Conservation (phyloP, 2,329 filamentous ascomycete species). For the Orbilia oligospora region DNA sequence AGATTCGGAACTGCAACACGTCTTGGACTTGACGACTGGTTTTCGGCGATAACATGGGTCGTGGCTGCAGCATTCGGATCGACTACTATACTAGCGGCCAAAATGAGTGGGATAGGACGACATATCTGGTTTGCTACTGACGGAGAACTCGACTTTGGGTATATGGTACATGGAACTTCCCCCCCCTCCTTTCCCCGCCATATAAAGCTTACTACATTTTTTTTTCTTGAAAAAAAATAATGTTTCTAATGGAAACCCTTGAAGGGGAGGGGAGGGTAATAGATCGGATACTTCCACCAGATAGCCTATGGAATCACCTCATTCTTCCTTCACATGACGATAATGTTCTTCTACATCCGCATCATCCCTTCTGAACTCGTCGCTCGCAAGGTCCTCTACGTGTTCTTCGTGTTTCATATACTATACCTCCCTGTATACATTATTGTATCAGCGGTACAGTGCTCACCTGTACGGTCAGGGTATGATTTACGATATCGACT, state of each 20-base stretch:
- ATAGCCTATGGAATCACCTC: conserved; percentile 47
- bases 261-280: background rate
- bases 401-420: conserved; percentile 47
- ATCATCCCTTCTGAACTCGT: conserved; percentile 42
- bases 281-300: conserved; percentile 57
- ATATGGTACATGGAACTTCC: conserved; percentile 23
- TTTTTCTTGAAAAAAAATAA: too few species aligned
- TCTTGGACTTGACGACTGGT: conserved; percentile 48
- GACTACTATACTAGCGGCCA: conserved; percentile 30
- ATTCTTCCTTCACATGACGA: conserved; percentile 51
- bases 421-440: conserved; percentile 34
- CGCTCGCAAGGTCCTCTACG: conserved; percentile 39
- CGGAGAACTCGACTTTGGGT: conserved; percentile 15
- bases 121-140: conserved; percentile 49
- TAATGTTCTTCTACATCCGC: conserved; percentile 52
- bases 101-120: conserved; percentile 27
- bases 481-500: conserved; percentile 40
- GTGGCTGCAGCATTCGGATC: conserved; percentile 13
- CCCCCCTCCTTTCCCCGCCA: background rate
- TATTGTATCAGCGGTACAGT: conserved; percentile 35
- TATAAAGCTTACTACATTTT: background rate
- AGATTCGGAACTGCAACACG: conserved; percentile 42
- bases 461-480: conserved; percentile 28
- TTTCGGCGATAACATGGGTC: conserved; percentile 37
- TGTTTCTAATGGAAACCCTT: background rate